phyloP scores from a whole-genome alignment of 495 filamentous ascomycete species.

The Hamigera avellanea region DNA sequence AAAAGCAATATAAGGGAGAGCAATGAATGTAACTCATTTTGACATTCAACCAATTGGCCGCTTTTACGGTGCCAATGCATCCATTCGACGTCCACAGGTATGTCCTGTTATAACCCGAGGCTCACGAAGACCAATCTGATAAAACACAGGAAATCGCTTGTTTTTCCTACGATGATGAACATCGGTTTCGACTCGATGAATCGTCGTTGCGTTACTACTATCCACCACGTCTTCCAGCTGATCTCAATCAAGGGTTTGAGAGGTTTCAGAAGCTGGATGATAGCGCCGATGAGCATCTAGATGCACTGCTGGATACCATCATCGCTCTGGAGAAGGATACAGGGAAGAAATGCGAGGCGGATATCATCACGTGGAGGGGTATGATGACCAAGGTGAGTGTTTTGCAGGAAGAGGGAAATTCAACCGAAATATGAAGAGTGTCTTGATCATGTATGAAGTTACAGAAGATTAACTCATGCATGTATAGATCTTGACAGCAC shows the following conservation, averaged over 20 bases:
- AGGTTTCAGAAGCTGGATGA: conserved; percentile 76
- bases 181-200: conserved; percentile 61
- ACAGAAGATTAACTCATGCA: background rate
- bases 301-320: conserved; percentile 70
- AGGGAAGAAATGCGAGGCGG: conserved; percentile 54
- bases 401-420: too few relatives aligned
- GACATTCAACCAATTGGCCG: conserved; percentile 50
- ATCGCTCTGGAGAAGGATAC: conserved; percentile 55
- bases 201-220: conserved; percentile 83
- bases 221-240: conserved; percentile 54
- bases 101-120: conserved; percentile 3
- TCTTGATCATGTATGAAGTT: too few relatives aligned
- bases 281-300: conserved; percentile 72
- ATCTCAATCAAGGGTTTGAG: conserved; percentile 73
- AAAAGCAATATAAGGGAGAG: background rate
- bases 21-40: conserved; percentile 37
- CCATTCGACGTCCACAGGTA: conserved; percentile 60
- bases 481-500: conserved; percentile 66
- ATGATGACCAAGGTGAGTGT: conserved; percentile 89
- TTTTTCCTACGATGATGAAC: conserved; percentile 85
- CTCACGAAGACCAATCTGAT: too few relatives aligned
- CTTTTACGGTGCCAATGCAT: conserved; percentile 47
- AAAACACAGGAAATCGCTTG: conserved; percentile 61
- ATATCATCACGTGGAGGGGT: conserved; percentile 88
- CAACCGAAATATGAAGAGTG: too few relatives aligned